Evolutionary conservation across 1,139 yeast genomes (phyloP), one percentile per base, ranked within the genome.

Genomic region (Scheffersomyces illinoinensis): DNA sequence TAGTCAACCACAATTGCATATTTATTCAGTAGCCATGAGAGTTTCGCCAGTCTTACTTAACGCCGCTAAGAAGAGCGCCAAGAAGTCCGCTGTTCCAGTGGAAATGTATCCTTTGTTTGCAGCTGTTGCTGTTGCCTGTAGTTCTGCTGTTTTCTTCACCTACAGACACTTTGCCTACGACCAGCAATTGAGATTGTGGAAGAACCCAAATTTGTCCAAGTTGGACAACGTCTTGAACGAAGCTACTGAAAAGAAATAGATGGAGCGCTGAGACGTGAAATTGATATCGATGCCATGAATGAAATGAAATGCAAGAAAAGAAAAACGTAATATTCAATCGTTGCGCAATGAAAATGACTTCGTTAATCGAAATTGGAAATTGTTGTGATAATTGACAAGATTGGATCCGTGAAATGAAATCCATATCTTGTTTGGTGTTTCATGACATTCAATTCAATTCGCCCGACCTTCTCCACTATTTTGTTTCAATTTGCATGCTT

Each of bases 81-180:
- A 72, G 54, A 62, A 61, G 59, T 71, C 69, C 77, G 74, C 65
- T 56, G 72, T 87, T 58, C 96, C 96, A 66, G 86, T 89, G 58
- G 96, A 90, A 79, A 80, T 90, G 82, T 87, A 89, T 73, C 96
- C 96, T 74, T 84, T 90, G 74, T 80, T 81, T 62, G 82, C 80
- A 79, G 83, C 83, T 56, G 75, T 76, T 50, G 90, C 88, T 68
- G 87, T 88, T 60, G 95, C 95, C 54, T 70, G 86, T 68, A 72
- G 75, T 61, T 89, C 95, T 46, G 93, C 89, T 62, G 66, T 77
- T 64, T 89, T 76, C 79, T 90, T 90, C 84, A 80, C 91, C 57
- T 85, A 86, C 79, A 89, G 88, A 82, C 91, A 90, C 75, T 78
- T 90, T 66, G 82, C 86, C 59, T 79, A 85, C 70, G 95, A 89